Percentiles rank a stretch among this genome's conserved stretches.
Evolutionary conservation across 371 early-diverging fungal genomes (phyloP).

Genomic region (Coemansia sp.): DNA sequence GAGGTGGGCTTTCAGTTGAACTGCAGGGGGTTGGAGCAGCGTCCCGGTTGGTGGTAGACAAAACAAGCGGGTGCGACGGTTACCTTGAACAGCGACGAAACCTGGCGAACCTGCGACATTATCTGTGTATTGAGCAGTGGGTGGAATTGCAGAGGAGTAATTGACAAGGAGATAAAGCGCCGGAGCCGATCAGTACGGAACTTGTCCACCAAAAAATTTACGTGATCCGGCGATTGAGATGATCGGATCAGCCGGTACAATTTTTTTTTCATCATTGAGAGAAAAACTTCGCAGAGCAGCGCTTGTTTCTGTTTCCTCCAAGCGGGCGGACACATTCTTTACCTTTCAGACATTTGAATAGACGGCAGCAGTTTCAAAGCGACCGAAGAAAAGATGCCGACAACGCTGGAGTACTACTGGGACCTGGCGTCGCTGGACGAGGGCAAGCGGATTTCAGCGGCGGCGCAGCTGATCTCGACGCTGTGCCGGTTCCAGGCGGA

Average conservation of each 20-base stretch:
- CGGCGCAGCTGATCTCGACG: constrained; percentile 56
- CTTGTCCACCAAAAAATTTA: background rate
- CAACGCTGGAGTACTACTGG: constrained; percentile 58
- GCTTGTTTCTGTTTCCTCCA: background rate
- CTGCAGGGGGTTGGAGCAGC: background rate
- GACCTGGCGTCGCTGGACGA: constrained; percentile 67
- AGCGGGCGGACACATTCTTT: background rate
- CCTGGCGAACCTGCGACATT: constrained; percentile 47
- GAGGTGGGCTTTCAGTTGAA: background rate
- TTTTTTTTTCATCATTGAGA: background rate
- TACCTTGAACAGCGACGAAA: constrained; percentile 51
- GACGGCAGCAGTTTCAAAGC: background rate
- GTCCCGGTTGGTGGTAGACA: background rate
- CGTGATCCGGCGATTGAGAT: background rate
- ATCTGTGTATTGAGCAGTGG: background rate
- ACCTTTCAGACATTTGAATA: background rate
- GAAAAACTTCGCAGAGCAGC: background rate
- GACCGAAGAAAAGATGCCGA: constrained; percentile 21
- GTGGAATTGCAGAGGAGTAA: background rate
- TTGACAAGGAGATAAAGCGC: constrained; percentile 4
- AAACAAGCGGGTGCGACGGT: background rate
- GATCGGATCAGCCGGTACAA: background rate
- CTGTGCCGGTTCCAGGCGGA: constrained; percentile 55
- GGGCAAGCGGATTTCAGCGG: constrained; percentile 59
- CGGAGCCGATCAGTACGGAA: background rate